Evolutionary conservation across 225 moss, liverwort and hornwort genomes (phyloP), one percentile per base, ranked within the genome.

Genomic region (Physcomitrium patens): DNA sequence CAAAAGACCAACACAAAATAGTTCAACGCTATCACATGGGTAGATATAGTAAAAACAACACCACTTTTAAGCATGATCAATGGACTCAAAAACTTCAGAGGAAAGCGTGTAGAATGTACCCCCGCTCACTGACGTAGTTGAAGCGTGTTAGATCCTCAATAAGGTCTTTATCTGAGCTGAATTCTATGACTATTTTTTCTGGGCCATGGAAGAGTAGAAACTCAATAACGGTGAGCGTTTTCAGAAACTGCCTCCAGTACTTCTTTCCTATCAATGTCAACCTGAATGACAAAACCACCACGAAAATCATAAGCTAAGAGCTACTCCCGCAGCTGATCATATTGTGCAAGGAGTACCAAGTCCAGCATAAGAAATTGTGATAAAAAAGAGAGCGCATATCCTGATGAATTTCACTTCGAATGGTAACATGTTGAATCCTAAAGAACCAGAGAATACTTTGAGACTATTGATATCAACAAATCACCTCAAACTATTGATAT

Each of bases 261-360:
- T 82, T 86, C 81, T 86, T 86, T 67, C 89, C 89, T 67, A 89
- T 84, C 70, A 89, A 82, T 49, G 74, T 77, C 84, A 89, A 84
- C 70, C 89, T 89, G 89, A 44, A 81, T 48, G 54, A 68, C 31
- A 3, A 37, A 37, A 37, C 7, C 31, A 37, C 31, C 31, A 37
- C 16, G 77, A 63, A 62, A 78, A 46, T 9, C 56, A 63, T 75
- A 63, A 6, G 19, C 55, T 78, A 50, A 52, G 46, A 46, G 24
- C 71, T 44, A 63, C 31, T 44, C 31, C 28, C 26, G 54, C 60
- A 80, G 62, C 54, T 13, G 59, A 69, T 44, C 69, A 63, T 51
- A 68, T 7, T 19, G 37, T 69, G 63, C 44, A 64, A 74, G 52
- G 17, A 50, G 76, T 60, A 37, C 17, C 11, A 76, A 11, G 60